Conservation (phyloP, 164 flowering plant genomes). For the Chloranthus sessilifolius region DNA sequence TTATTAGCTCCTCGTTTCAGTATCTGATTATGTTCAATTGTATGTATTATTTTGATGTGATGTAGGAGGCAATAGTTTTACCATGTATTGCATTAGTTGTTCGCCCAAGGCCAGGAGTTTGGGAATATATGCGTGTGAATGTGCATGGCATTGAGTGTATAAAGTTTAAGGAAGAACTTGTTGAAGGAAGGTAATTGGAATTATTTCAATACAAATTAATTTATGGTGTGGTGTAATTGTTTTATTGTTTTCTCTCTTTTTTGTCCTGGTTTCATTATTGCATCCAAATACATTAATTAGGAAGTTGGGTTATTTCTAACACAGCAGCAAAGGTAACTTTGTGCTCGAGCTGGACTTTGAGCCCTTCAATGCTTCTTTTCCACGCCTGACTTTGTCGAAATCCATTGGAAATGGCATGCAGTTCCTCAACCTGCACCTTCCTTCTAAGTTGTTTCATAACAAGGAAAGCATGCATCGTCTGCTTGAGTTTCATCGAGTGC, state of each 20-base stretch:
- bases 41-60: not conserved
- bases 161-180: slow-evolving; percentile 85
- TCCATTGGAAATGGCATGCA: slow-evolving; percentile 96
- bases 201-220: too few relatives aligned
- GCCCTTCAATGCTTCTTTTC: slow-evolving; percentile 82
- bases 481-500: slow-evolving; percentile 66
- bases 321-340: slow-evolving; percentile 69
- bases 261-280: not conserved
- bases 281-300: too few relatives aligned
- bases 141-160: slow-evolving; percentile 67
- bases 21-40: not conserved
- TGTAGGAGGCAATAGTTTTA: slow-evolving; percentile 82
- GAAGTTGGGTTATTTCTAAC: slow-evolving; percentile 1
- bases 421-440: slow-evolving; percentile 92
- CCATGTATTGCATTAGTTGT: slow-evolving; percentile 92
- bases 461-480: slow-evolving; percentile 85
- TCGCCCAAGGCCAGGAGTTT: slow-evolving; percentile 94
- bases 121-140: slow-evolving; percentile 90
- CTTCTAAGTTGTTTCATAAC: slow-evolving; percentile 91
- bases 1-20: not conserved
- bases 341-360: slow-evolving; percentile 94
- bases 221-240: too few relatives aligned
- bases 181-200: slow-evolving; percentile 60
- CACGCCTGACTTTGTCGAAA: slow-evolving; percentile 78
- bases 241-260: not conserved